Evolutionary conservation across 2,329 filamentous ascomycete genomes (phyloP), one percentile per base, ranked within the genome.

Genomic region (Penicillium sp.): DNA sequence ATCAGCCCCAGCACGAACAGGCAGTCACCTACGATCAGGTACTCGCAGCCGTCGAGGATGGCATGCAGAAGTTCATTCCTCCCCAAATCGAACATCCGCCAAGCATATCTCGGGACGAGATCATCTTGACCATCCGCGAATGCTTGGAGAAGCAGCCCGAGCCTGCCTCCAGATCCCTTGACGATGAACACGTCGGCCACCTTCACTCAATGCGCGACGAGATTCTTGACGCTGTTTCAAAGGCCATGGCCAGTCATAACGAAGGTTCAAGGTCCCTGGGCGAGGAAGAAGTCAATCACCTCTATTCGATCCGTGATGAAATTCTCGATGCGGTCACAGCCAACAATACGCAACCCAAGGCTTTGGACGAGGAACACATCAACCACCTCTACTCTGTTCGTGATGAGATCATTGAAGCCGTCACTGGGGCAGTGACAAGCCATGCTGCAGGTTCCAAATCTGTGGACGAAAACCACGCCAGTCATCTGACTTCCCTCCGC

Each of bases 11-110:
- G 62, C 71, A 77, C 21, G 78, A 84, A 4, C 77, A 81, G 36
- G 84, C 83, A 27, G 87, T 90, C 1, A 91, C 88, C 4, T 87
- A 89, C 63, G 91, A 96, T 3, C 91, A 97, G 68, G 89, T 97
- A 23, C 89, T 93, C 67, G 83, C 87, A 49, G 92, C 91, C 33
- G 89, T 97, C 13, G 86, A 91, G n/a, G 89, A 93, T 67, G 92
- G 90, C 10, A 78, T 97, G 53, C 88, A 93, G 71, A 86, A 92
- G 70, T 94, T 93, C 69, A 82, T 84, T 1, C 88, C 90, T 1
- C 91, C 91, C 0, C 81, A 85, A 54, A 82, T 93, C 6, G 86
- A 91, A 47, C 85, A 86, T 0, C 85, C 90, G 31, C 82, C 86
- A 0, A 82, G 79, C 8, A 81, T 93, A 49, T 90, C 92, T 0